Evolutionary conservation across 371 early-diverging fungal species (phyloP).

Genomic region (Syncephalastrum sp.): DNA sequence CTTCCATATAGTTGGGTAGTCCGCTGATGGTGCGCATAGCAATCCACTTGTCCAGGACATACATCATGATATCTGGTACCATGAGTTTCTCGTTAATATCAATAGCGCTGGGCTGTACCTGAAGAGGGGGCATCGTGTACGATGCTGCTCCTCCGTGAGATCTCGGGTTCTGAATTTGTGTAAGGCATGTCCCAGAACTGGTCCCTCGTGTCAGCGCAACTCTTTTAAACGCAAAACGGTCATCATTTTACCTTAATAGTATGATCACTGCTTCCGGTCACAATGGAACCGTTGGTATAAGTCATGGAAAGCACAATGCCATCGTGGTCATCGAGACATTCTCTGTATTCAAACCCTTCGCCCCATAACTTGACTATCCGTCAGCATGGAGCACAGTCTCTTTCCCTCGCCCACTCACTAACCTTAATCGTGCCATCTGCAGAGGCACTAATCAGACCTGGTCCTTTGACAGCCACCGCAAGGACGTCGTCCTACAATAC

Average conservation of each 20-base stretch:
- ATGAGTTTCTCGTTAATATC: background rate
- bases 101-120: constrained; percentile 9
- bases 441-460: constrained; percentile 66
- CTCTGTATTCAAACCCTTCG: constrained; percentile 62
- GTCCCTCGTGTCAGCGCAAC: background rate
- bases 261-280: constrained; percentile 72
- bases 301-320: constrained; percentile 69
- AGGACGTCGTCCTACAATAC: constrained; percentile 63
- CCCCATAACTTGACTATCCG: constrained; percentile 59
- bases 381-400: background rate
- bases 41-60: constrained; percentile 73
- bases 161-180: constrained; percentile 14
- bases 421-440: constrained; percentile 79
- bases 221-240: background rate
- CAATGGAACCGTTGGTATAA: constrained; percentile 53
- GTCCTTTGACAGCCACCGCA: constrained; percentile 47
- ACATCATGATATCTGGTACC: constrained; percentile 52
- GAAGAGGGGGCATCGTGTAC: constrained; percentile 26
- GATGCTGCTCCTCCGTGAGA: constrained; percentile 27
- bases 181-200: constrained; percentile 41
- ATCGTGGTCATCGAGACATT: constrained; percentile 59
- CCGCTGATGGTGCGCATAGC: constrained; percentile 72
- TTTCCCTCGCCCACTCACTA: background rate
- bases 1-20: constrained; percentile 60
- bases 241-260: constrained; percentile 52